Percentiles rank a stretch among this genome's conserved stretches.
phyloP scores from a whole-genome alignment of 345 rosid genomes.

The Clausena lansium region DNA sequence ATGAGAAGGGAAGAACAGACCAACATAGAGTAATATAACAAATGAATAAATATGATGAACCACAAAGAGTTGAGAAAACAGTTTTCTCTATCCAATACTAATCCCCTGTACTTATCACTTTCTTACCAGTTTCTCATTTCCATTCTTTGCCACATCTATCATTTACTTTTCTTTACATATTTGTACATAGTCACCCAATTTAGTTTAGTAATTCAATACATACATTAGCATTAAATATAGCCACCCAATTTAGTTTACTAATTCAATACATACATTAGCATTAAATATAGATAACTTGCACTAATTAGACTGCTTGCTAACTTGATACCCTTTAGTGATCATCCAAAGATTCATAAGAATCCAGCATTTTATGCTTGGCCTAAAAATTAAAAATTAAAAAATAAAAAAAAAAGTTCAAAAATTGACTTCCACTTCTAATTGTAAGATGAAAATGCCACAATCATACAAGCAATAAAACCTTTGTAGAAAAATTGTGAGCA shows the following conservation, averaged over 20 bases:
- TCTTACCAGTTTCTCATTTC: not conserved
- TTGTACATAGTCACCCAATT: not conserved
- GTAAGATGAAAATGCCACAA: not conserved
- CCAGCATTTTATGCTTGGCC: not conserved
- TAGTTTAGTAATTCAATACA: not conserved
- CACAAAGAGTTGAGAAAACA: slow-evolving; percentile 1
- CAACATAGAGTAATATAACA: slow-evolving; percentile 1
- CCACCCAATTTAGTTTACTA: not conserved
- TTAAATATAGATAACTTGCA: not conserved
- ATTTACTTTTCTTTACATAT: not conserved
- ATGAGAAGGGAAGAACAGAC: not conserved
- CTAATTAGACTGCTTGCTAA: not conserved
- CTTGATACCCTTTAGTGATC: not conserved
- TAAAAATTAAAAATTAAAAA: too few species aligned
- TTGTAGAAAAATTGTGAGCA: not conserved
- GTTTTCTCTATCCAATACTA: not conserved
- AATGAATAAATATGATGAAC: not conserved
- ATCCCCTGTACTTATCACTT: not conserved
- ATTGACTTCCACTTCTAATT: not conserved
- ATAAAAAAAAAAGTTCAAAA: not conserved
- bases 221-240: not conserved
- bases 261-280: not conserved
- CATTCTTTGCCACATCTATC: not conserved
- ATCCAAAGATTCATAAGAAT: not conserved
- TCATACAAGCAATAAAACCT: not conserved